Conservation (phyloP, 2,329 filamentous ascomycete species). For the Zasmidium cellare region DNA sequence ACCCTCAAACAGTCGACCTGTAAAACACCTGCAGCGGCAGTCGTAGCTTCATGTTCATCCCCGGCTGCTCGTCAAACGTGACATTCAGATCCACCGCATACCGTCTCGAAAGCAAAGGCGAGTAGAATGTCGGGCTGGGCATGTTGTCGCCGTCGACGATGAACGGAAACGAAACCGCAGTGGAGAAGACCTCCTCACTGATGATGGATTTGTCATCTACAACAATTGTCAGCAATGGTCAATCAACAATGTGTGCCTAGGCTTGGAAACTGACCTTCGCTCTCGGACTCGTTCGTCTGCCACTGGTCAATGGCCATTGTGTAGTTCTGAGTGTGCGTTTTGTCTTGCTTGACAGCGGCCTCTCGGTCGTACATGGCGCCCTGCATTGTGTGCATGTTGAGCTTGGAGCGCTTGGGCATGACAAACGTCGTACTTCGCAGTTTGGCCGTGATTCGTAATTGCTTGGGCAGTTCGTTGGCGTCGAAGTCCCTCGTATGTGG, state of each 20-base stretch:
- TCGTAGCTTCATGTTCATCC: conserved; percentile 9
- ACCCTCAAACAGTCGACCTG: background rate
- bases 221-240: background rate
- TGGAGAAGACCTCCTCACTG: conserved; percentile 12
- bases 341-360: conserved; percentile 7
- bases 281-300: conserved; percentile 12
- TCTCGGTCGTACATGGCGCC: background rate
- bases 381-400: conserved; percentile 3
- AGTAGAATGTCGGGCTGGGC: conserved; percentile 11
- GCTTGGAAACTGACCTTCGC: conserved; percentile 9
- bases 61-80: conserved; percentile 13
- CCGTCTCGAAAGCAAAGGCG: conserved; percentile 13
- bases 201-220: conserved; percentile 7
- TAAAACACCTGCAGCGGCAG: conserved; percentile 14
- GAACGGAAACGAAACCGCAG: conserved; percentile 7
- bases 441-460: conserved; percentile 10
- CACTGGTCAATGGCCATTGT: conserved; percentile 6
- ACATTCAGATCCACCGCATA: conserved; percentile 13
- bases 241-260: background rate
- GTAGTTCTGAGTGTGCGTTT: conserved; percentile 2
- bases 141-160: conserved; percentile 1
- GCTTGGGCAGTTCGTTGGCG: background rate
- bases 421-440: conserved; percentile 14
- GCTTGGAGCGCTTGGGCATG: conserved; percentile 5
- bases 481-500: background rate